Evolutionary conservation across 2,329 filamentous ascomycete species (phyloP), one percentile per base, ranked within the genome.

Genomic region (Tolypocladium cylindrosporum): DNA sequence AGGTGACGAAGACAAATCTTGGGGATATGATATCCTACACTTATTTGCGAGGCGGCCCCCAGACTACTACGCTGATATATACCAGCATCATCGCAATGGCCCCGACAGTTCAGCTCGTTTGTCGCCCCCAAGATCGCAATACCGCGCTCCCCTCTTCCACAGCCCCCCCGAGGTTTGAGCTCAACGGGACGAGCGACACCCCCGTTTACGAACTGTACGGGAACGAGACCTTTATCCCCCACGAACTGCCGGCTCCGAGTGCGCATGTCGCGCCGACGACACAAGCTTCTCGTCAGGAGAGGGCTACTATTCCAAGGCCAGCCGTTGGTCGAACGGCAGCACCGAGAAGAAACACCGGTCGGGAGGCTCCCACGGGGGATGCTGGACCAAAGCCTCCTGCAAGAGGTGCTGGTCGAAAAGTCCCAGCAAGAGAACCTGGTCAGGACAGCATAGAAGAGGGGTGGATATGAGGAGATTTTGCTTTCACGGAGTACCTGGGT

Each of bases 51-150:
- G 24, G 24, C 24, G 24, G 2, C 24, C 24, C 24, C 24, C 24
- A 31, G 48, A 51, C 27, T 11, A 53, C 10, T 14, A 21, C 50
- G 50, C 0, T n/a, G 14, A 34, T 13, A 3, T 53, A 21, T 24
- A 2, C 1, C 0, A n/a, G 19, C 51, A 5, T 39, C 7, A 0
- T 0, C 2, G 31, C 13, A 5, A 3, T 3, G 0, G 51, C 16
- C 1, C 14, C 34, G 2, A 53, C 14, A 9, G 2, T 53, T 6
- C 51, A 53, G 34, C 51, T 53, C 19, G 21, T 24, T 13, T 53
- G 24, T n/a, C 51, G 51, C 8, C 27, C 27, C 31, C 51, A 53
- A 37, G 51, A 53, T 21, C 19, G 21, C 19, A 24, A 24, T 24
- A 24, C 34, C 27, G 13, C 51, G 13, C 10, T n/a, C 34, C 8